Evolutionary conservation across 257 asterid genomes (phyloP), one percentile per base, ranked within the genome.

Genomic region (Solanum bulbocastanum): DNA sequence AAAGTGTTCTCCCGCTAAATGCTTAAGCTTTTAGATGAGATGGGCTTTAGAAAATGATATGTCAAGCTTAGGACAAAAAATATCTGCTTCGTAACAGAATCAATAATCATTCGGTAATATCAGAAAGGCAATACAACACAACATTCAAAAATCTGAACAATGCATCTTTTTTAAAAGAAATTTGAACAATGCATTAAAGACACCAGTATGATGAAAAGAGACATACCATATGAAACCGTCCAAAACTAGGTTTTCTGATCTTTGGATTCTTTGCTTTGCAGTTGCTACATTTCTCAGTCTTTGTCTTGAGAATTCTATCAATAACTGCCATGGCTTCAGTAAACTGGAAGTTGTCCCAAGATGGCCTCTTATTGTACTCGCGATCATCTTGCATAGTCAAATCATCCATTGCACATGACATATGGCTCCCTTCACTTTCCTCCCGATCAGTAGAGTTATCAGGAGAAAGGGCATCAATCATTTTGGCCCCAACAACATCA

Each of bases 211-310:
- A 87, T 30, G 78, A 32, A 58, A 56, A 46, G 37, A 78, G 62
- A 84, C 95, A 72, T 97, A 97, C 99, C 98, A 91, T 88, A 46
- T 86, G 90, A 88, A 97, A 91, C 98, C 99, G 95, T 92, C 98
- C 99, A 92, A 96, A 96, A 71, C 96, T 95, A 65, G 98, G 96
- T 89, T 94, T 95, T 16, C 27, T 92, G 86, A 97, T 89, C 91
- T 91, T 91, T 75, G 99, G 98, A 89, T 91, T 95, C 13, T 33
- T 79, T 78, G 90, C 90, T 14, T 73, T 58, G 75, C 99, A 97
- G 30, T 88, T 92, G 35, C 6, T 33, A 90, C 99, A 96, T 85
- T 94, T 90, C 75, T 5, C 36, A 18, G 33, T 42, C 82, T 90
- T 93, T 36, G 60, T 87, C 95, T 87, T 93, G 82, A 96, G 92